phyloP scores from a whole-genome alignment of 164 flowering plant genomes.

The Vitis vinifera region ASM3070453v1 NC_081805.1:226001-226500 shows the following conservation, averaged over 20 bases:
- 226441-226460: conserved; percentile 3
- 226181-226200: background rate
- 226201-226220: background rate
- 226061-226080: too few species aligned
- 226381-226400: background rate
- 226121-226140: too few species aligned
- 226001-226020: too few species aligned
- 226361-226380: conserved; percentile 3
- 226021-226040: too few species aligned
- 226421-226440: conserved; percentile 1
- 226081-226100: too few species aligned
- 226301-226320: background rate
- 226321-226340: conserved; percentile 1
- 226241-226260: background rate
- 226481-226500: background rate
- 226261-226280: background rate
- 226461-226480: background rate
- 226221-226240: background rate
- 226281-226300: background rate
- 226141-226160: too few species aligned
- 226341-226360: background rate
- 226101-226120: too few species aligned
- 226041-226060: too few species aligned
- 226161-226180: background rate
- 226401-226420: background rate